Conservation (phyloP, 2,329 filamentous ascomycete species). For the Colletotrichum tabaci region DNA sequence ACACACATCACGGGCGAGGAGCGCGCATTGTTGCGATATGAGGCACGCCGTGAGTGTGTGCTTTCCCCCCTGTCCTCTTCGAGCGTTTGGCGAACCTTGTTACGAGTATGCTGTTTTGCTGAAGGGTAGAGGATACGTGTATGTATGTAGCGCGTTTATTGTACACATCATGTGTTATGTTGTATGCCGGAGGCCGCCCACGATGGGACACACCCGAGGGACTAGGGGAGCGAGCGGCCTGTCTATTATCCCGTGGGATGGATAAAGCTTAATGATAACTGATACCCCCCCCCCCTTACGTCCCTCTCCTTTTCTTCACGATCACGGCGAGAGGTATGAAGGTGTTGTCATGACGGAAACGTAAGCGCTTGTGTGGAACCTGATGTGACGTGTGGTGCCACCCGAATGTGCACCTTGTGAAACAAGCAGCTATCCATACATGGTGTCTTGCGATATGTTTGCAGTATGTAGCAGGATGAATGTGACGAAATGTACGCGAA, state of each 20-base stretch:
- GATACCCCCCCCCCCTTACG: slow-evolving; percentile 1
- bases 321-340: neutral
- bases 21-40: neutral
- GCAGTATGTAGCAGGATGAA: neutral
- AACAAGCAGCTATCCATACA: neutral
- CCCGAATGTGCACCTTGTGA: neutral
- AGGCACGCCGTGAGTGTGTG: neutral
- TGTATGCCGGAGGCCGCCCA: neutral
- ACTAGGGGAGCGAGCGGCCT: too few relatives aligned
- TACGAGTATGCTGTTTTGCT: neutral
- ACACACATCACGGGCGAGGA: neutral
- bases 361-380: too few relatives aligned
- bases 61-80: too few relatives aligned
- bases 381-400: neutral
- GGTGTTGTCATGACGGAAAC: neutral
- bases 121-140: neutral
- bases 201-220: neutral
- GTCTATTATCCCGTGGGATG: neutral
- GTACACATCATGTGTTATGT: neutral
- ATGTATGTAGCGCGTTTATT: neutral
- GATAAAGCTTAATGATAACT: slow-evolving; percentile 21
- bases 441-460: neutral
- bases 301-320: neutral
- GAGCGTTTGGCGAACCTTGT: neutral
- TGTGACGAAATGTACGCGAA: neutral